Base-by-base conservation (phyloP, 805 yeast genomes). In the Ogataea nakhonphanomensis region DNA sequence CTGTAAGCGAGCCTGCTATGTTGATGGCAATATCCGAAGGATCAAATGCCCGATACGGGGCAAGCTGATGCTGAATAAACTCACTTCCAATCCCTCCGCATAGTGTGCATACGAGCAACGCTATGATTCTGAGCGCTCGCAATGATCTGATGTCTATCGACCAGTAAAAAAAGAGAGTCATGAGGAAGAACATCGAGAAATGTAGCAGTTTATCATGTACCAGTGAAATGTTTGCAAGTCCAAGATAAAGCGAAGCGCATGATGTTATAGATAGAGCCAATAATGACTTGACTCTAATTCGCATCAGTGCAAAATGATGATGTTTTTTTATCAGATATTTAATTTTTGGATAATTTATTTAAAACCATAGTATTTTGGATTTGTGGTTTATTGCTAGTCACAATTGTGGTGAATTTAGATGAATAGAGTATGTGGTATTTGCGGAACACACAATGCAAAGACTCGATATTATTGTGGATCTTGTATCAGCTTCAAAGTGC, bases 61-160 rank as follows among this genome's bases (percentile, higher is more conserved):
- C 67, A 3, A 76, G 58, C 12, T 62, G 7, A 30, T 57, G 59
- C 49, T 76, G 82, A 1, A 66, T 37, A 31, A 70, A 57, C 48
- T 76, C 82, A 70, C 76, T 76, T 4, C 65, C 64, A 1, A 75
- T 51, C 5, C 73, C 65, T 0, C 70, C 78, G 1, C 65, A 59
- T 3, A 69, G 12, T 1, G 77, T 70, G 50, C 79, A 74, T 12
- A 61, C 43, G 1, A 61, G 30, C 30, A 73, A 55, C 1, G 75
- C 58, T 17, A 62, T 33, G 20, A 48, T 59, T 15, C 71, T 46
- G 13, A 66, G 40, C 8, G 53, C 47, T 43, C 60, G 58, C 17
- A 63, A 42, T 2, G 67, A 54, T 14, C 56, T 55, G 7, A 67
- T 54, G 26, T 74, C 72, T 33, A 73, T 54, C 2, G 71, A 54